phyloP scores from a whole-genome alignment of 768 basidiomycete genomes.

The Serendipita sp. region DNA sequence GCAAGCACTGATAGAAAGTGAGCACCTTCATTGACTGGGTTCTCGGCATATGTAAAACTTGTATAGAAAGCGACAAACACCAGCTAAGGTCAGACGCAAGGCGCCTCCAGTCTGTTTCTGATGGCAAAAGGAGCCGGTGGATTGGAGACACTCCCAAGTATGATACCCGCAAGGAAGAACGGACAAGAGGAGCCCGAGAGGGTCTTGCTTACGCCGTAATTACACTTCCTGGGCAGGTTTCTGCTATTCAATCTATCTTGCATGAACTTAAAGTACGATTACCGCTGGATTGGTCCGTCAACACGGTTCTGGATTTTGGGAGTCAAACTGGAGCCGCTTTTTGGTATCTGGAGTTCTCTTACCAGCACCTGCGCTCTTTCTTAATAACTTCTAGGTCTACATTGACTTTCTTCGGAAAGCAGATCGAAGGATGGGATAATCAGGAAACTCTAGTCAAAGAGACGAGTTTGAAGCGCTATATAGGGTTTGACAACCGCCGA shows the following conservation, averaged over 20 bases:
- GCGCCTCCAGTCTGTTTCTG: slow-evolving; percentile 41
- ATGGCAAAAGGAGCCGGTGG: slow-evolving; percentile 13
- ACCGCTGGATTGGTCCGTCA: slow-evolving; percentile 40
- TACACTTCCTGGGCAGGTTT: slow-evolving; percentile 73
- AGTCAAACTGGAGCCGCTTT: slow-evolving; percentile 66
- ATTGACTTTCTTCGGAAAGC: slow-evolving; percentile 38
- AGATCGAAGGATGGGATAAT: slow-evolving; percentile 11
- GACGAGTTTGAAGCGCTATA: slow-evolving; percentile 42
- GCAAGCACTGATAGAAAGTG: slow-evolving; percentile 37
- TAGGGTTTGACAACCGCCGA: slow-evolving; percentile 62
- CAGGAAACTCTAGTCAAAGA: slow-evolving; percentile 22
- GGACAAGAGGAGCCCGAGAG: slow-evolving; percentile 27
- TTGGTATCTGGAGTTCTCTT: slow-evolving; percentile 34
- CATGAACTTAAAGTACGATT: slow-evolving; percentile 47
- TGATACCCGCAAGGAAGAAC: slow-evolving; percentile 7
- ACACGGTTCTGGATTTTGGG: slow-evolving; percentile 69
- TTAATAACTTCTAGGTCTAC: slow-evolving; percentile 10
- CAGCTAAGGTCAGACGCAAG: slow-evolving; percentile 52
- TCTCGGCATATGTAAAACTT: slow-evolving; percentile 11
- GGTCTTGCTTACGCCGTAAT: slow-evolving; percentile 74
- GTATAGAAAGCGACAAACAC: slow-evolving; percentile 43
- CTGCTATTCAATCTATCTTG: slow-evolving; percentile 61
- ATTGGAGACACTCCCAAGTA: slow-evolving; percentile 6
- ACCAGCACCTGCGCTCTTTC: not conserved
- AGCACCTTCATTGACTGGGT: slow-evolving; percentile 1